Evolutionary conservation across 192 early-diverging fungal species (phyloP), one percentile per base, ranked within the genome.

Genomic region (Kappamyces sp.): DNA sequence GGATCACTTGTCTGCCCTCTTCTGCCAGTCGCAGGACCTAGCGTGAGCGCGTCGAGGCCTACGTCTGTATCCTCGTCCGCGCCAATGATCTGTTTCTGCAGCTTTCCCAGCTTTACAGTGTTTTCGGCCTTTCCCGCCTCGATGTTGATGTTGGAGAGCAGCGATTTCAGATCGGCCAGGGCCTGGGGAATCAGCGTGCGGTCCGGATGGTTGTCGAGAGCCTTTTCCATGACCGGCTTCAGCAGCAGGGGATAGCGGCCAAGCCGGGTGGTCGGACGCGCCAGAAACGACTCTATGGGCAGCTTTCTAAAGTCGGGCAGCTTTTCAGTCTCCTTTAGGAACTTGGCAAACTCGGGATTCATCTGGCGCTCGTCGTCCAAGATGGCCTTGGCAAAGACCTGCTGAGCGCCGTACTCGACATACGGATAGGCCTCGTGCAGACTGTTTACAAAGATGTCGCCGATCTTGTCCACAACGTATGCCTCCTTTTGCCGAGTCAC

Each of bases 121-220:
- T 94, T 94, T 69, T 93, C 87, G 3, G 92, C 84, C 71, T 84
- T 87, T 12, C 94, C 94, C 2, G 90, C 86, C 66, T 91, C 92
- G 15, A 73, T 53, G 68, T 98, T 94, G 63, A 98, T 87, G 42
- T 80, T 81, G 48, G 72, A 68, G 48, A 95, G 73, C 63, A 91
- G 83, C 35, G 80, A 79, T 59, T 80, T 80, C 49, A 94, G 86
- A 38, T 80, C 79, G n/a, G 59, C 70, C 32, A 92, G 75, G 5
- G 84, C 88, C 62, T 84, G 69, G n/a, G 85, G 84, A 7, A 98
- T 72, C 23, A 84, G 68, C 32, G 72, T 76, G 48, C 78, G 73
- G 60, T 97, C 94, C 2, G 91, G 86, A 55, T 91, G 85, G 39
- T 83, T 83, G 34, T 80, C 76, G 2, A 88, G 85, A n/a, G 92